Conservation (phyloP, 2,329 filamentous ascomycete genomes). For the Pseudopithomyces chartarum region DNA sequence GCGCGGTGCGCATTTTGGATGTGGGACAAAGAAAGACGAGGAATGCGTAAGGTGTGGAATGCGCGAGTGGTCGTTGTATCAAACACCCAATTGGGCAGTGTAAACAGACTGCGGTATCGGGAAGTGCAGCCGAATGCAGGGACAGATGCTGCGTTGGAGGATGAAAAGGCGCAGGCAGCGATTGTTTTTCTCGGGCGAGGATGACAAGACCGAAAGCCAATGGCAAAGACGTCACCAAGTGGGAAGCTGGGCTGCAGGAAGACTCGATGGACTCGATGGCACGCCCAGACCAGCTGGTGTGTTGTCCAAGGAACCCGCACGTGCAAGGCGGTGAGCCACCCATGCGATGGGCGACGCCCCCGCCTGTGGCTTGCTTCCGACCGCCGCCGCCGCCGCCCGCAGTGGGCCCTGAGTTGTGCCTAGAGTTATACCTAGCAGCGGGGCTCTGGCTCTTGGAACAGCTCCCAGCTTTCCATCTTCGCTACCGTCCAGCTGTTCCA, state of each 20-base stretch:
- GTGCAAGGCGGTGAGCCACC: slow-evolving; percentile 1
- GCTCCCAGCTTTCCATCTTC: not conserved
- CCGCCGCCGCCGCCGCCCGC: slow-evolving; percentile 1
- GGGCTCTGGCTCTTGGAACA: not conserved
- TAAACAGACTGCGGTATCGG: slow-evolving; percentile 19
- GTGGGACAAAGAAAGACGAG: slow-evolving; percentile 5
- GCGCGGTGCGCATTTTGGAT: slow-evolving; percentile 35
- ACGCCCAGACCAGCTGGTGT: slow-evolving; percentile 4
- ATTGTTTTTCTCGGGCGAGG: not conserved
- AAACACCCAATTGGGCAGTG: slow-evolving; percentile 8
- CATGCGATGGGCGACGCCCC: not conserved
- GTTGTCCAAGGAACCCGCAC: slow-evolving; percentile 9
- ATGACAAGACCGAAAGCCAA: not conserved
- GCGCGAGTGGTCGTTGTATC: slow-evolving; percentile 14
- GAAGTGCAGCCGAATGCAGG: slow-evolving; percentile 1
- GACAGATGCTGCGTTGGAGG: not conserved
- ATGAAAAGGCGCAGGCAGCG: not conserved
- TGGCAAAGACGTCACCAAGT: slow-evolving; percentile 1
- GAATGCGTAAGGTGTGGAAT: slow-evolving; percentile 26
- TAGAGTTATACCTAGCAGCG: too few relatives aligned
- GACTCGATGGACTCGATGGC: not conserved
- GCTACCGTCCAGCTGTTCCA: too few relatives aligned
- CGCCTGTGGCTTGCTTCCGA: slow-evolving; percentile 1
- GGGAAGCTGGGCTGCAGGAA: not conserved
- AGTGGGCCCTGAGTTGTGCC: not conserved